Conservation (phyloP, 257 asterid genomes). For the Plantago elongata region DNA sequence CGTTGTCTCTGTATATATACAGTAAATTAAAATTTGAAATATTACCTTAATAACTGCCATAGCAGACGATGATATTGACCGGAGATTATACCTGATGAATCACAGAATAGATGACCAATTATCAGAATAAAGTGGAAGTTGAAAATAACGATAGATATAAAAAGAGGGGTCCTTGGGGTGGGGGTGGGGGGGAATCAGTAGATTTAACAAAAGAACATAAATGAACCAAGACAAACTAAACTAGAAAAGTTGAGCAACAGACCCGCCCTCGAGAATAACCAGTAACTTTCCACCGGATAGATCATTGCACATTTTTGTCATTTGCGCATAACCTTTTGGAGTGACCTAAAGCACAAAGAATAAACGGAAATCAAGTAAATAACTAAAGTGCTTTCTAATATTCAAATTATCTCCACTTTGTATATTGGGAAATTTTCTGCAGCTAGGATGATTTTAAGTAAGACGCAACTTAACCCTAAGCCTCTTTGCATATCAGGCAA, state of each 20-base stretch:
- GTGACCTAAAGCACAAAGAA: slow-evolving; percentile 51
- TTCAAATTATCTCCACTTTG: neutral
- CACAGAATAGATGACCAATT: slow-evolving; percentile 11
- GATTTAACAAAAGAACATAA: neutral
- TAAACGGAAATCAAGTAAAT: slow-evolving; percentile 9
- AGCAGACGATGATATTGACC: slow-evolving; percentile 92
- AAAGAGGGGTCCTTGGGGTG: slow-evolving; percentile 8
- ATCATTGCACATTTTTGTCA: slow-evolving; percentile 74
- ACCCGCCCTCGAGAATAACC: slow-evolving; percentile 99
- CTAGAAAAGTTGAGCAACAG: slow-evolving; percentile 32
- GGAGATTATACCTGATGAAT: slow-evolving; percentile 79
- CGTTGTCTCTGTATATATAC: slow-evolving; percentile 14
- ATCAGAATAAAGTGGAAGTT: slow-evolving; percentile 13
- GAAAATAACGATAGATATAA: slow-evolving; percentile 5
- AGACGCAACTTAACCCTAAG: too few relatives aligned
- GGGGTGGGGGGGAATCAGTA: neutral
- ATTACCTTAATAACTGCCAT: slow-evolving; percentile 84
- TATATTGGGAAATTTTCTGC: too few relatives aligned
- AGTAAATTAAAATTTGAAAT: slow-evolving; percentile 16
- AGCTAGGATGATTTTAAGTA: too few relatives aligned
- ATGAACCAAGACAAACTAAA: slow-evolving; percentile 14
- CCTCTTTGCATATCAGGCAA: too few relatives aligned
- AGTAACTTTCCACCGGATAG: slow-evolving; percentile 84
- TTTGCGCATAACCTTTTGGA: slow-evolving; percentile 85
- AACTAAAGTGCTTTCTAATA: slow-evolving; percentile 7